Conservation (phyloP, 257 asterid species). For the Solanum sitiens region DNA sequence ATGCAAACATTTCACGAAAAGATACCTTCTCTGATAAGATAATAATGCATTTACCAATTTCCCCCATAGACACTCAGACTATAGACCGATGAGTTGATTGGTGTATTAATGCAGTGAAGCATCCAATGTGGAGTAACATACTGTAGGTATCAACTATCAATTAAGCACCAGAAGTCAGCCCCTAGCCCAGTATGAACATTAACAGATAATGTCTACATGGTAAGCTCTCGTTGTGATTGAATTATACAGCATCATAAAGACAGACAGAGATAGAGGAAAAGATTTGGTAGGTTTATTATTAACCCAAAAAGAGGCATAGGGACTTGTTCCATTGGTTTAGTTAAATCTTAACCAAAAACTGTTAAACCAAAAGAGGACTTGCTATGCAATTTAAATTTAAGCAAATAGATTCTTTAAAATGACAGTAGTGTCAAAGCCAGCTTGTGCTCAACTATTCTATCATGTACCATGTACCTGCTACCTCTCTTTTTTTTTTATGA, state of each 20-base stretch:
- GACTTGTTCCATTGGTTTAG: neutral
- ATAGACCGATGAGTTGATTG: neutral
- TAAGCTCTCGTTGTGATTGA: neutral
- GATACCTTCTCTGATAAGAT: neutral
- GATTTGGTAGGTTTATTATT: neutral
- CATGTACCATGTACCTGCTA: neutral
- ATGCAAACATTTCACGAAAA: neutral
- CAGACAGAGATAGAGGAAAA: neutral
- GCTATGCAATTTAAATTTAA: neutral
- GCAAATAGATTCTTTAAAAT: neutral
- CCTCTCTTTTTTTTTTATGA: neutral
- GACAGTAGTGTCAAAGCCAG: neutral
- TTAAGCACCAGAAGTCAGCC: neutral
- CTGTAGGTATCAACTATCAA: neutral
- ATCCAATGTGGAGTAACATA: neutral
- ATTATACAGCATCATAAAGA: neutral
- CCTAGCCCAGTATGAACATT: neutral
- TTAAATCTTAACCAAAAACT: neutral
- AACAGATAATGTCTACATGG: neutral
- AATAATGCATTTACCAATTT: neutral
- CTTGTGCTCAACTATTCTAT: neutral
- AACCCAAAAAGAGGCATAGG: neutral
- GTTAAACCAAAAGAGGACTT: neutral
- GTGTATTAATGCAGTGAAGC: neutral
- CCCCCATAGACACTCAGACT: neutral